phyloP scores from a whole-genome alignment of 306 rosid genomes.

The Dalbergia cultrata region DNA sequence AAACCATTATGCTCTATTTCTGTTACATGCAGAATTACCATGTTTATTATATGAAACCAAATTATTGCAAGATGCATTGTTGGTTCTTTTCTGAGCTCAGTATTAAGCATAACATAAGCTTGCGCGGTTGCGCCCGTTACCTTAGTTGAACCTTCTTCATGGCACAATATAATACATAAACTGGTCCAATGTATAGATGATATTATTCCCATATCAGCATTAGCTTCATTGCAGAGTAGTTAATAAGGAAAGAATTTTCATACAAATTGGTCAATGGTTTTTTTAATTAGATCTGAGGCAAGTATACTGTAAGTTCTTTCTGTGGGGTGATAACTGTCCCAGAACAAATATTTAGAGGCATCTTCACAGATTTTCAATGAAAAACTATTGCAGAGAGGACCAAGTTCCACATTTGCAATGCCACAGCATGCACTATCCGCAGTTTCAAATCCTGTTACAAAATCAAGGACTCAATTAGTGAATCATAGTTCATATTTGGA shows the following conservation, averaged over 20 bases:
- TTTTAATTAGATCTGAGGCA: neutral
- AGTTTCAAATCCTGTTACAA: constrained; percentile 61
- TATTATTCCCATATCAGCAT: constrained; percentile 10
- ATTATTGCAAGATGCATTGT: too few relatives aligned
- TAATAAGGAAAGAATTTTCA: constrained; percentile 22
- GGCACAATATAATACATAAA: neutral
- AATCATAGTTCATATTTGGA: neutral
- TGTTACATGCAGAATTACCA: too few relatives aligned
- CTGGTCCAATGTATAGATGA: neutral
- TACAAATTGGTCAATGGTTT: constrained; percentile 42
- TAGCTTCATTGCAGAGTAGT: constrained; percentile 11
- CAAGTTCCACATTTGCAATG: constrained; percentile 56
- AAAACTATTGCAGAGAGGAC: constrained; percentile 50
- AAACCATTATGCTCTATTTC: too few relatives aligned
- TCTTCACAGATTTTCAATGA: constrained; percentile 45
- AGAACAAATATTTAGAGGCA: constrained; percentile 62
- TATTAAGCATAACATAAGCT: too few relatives aligned
- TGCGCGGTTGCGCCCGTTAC: too few relatives aligned
- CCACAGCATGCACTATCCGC: constrained; percentile 63
- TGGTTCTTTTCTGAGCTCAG: too few relatives aligned
- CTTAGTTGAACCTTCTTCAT: too few relatives aligned
- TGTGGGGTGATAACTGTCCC: constrained; percentile 78
- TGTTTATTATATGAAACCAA: too few relatives aligned
- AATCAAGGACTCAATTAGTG: constrained; percentile 16
- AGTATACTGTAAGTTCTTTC: constrained; percentile 43